Evolutionary conservation across 1,284 basidiomycete species (phyloP), one percentile per base, ranked within the genome.

Genomic region (Cutaneotrichosporon sp.): DNA sequence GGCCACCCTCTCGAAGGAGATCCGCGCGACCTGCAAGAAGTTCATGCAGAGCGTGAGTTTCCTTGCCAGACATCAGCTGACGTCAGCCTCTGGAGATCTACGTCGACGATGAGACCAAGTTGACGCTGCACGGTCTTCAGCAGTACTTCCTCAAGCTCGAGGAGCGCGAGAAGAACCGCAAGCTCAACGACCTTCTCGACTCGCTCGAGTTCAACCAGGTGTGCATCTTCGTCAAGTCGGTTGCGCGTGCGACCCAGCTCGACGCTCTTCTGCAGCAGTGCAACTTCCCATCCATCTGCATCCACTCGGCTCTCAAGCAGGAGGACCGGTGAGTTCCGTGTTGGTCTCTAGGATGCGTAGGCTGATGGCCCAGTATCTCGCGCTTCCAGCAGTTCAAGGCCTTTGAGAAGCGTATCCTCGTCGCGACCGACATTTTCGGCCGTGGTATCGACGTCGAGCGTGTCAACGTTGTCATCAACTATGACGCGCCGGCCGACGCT

Each of bases 361-460:
- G 92, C 51, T 53, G 30, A 53, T 16, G 7, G 21, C 13, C 8
- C 51, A 53, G 51, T 69, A 99, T 99, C 81, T 87, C 86, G 67
- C 90, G 96, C n/a, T 99, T 99, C 84, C 91, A 92, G 61, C 93
- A 96, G 62, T 99, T 99, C 86, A 99, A 99, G 84, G 91, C 92
- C 16, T 99, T 99, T 72, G 97, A 99, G 84, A 99, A 98, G 84
- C 93, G 97, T 74, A 98, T 97, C 72, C 85, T 97, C n/a, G 92
- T 95, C 47, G 94, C 93, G 21, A 97, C 94, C 30, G 94, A 97
- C 80, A 97, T 97, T 72, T 97, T 97, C 70, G 94, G 93, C 66
- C 91, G 94, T 81, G 94, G 94, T 75, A 97, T 97, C 70, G 94
- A 97, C 82, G 94, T 97, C 31, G 94, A 97, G 80, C 92, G 94